A percentile compares a stretch with the other conserved stretches of the same genome.
Conservation (phyloP, 345 rosid species). For the Anastatica hierochuntica region DNA sequence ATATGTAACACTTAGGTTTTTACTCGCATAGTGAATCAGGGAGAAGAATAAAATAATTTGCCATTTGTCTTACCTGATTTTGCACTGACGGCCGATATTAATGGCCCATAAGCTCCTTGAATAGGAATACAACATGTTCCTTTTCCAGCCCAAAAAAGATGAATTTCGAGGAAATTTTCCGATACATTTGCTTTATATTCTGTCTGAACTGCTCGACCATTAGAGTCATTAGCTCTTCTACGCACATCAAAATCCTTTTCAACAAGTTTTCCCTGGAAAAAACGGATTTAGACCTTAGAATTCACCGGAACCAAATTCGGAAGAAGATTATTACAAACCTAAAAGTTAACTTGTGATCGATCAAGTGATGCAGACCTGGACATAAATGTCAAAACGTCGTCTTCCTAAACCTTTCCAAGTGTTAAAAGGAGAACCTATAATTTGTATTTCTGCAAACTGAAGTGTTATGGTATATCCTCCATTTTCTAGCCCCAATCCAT, state of each 20-base stretch:
- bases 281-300: no score
- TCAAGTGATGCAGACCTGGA: conserved; percentile 15
- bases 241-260: conserved; percentile 39
- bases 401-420: conserved; percentile 37
- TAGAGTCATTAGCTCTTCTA: conserved; percentile 29
- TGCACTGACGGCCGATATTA: conserved; percentile 44
- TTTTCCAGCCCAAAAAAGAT: conserved; percentile 29
- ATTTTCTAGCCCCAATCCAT: conserved; percentile 25
- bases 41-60: no score
- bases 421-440: conserved; percentile 7
- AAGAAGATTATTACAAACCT: no score
- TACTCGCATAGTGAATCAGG: no score
- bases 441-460: conserved; percentile 38
- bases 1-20: no score
- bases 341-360: background rate
- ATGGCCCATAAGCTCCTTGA: conserved; percentile 24
- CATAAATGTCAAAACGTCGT: conserved; percentile 34
- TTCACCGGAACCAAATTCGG: no score
- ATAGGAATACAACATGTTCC: conserved; percentile 28
- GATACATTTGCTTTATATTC: conserved; percentile 12
- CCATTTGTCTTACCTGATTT: conserved; percentile 38
- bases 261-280: conserved; percentile 26
- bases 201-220: conserved; percentile 18
- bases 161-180: conserved; percentile 18
- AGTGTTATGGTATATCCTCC: conserved; percentile 28